Evolutionary conservation across 106 monocot species (phyloP).

Genomic region (Phalaenopsis aphrodite): DNA sequence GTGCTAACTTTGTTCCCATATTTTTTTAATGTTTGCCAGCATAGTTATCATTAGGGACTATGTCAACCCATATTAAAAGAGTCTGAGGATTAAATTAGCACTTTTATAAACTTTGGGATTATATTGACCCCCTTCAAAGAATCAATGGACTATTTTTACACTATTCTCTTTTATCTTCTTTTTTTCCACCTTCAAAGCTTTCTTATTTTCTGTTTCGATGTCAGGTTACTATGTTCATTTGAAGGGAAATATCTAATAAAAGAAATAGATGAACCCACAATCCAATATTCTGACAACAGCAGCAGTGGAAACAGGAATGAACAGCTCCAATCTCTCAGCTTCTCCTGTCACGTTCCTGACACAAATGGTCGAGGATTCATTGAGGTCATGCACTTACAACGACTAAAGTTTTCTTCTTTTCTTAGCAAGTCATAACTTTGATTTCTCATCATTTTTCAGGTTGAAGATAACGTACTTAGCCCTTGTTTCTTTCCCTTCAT

Average conservation of each 20-base stretch:
- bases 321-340: conserved; percentile 25
- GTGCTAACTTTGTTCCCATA: too few relatives aligned
- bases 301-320: conserved; percentile 1
- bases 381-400: conserved; percentile 38
- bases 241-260: conserved; percentile 61
- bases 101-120: too few relatives aligned
- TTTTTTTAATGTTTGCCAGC: too few relatives aligned
- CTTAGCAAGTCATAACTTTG: not conserved
- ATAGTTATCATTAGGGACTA: too few relatives aligned
- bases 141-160: too few relatives aligned
- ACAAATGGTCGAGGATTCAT: conserved; percentile 69
- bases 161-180: not conserved
- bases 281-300: conserved; percentile 5
- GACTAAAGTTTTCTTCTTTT: not conserved
- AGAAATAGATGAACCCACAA: conserved; percentile 27
- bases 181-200: not conserved
- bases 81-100: too few relatives aligned
- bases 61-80: too few relatives aligned
- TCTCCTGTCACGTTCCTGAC: conserved; percentile 61
- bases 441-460: conserved; percentile 21
- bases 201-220: not conserved
- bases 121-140: too few relatives aligned
- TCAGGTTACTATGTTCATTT: conserved; percentile 56
- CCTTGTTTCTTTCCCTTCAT: conserved; percentile 72
- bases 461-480: conserved; percentile 68